Evolutionary conservation across 2,329 filamentous ascomycete species (phyloP).

Genomic region (Seiridium unicorne): DNA sequence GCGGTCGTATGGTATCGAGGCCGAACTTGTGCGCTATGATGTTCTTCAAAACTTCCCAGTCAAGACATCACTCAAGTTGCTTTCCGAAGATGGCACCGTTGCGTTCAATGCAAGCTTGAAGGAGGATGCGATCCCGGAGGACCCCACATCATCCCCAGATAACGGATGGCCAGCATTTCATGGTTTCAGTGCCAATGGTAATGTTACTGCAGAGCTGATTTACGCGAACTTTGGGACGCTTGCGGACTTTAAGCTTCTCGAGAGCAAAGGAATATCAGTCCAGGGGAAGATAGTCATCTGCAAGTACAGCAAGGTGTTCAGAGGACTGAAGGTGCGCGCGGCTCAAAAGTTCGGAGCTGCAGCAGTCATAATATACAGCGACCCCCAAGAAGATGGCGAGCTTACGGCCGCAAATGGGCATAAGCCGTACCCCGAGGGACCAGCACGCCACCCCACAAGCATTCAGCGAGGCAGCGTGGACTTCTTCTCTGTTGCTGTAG

Average conservation of each 20-base stretch:
- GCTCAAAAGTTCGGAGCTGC: constrained; percentile 70
- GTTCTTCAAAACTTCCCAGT: constrained; percentile 54
- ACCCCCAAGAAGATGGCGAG: constrained; percentile 69
- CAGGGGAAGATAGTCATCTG: constrained; percentile 68
- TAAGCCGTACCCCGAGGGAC: constrained; percentile 65
- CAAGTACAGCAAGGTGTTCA: constrained; percentile 69
- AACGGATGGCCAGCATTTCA: constrained; percentile 70
- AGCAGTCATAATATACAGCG: constrained; percentile 65
- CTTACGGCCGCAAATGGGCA: constrained; percentile 66
- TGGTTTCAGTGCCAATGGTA: constrained; percentile 70
- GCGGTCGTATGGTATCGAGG: constrained; percentile 18
- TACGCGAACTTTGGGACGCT: constrained; percentile 71
- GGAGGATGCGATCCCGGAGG: constrained; percentile 49
- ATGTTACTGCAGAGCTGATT: constrained; percentile 66
- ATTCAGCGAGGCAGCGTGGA: constrained; percentile 72
- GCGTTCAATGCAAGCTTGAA: background rate
- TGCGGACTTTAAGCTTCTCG: constrained; percentile 64
- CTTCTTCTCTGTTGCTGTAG: constrained; percentile 50
- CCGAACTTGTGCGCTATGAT: constrained; percentile 41
- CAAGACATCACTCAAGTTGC: constrained; percentile 24
- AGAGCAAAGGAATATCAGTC: constrained; percentile 31
- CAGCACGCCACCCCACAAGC: constrained; percentile 66
- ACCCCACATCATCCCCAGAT: constrained; percentile 59
- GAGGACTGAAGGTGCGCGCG: constrained; percentile 70
- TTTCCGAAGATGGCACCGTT: constrained; percentile 6